Evolutionary conservation across 495 filamentous ascomycete genomes (phyloP).

Genomic region (Delitschia confertaspora): DNA sequence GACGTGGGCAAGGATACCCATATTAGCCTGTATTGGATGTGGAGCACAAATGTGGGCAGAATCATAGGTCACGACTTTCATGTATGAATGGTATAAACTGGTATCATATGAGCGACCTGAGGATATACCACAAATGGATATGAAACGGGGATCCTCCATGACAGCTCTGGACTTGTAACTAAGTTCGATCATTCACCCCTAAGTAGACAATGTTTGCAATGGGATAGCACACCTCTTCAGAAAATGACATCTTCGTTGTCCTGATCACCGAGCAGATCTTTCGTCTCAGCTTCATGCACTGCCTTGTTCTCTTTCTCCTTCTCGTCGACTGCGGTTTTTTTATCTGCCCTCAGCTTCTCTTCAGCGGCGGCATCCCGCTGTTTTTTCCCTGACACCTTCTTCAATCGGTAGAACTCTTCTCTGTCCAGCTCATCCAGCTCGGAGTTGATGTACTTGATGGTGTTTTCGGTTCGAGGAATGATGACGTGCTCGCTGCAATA

Average conservation of each 20-base stretch:
- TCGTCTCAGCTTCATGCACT: conserved; percentile 39
- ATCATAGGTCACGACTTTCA: too few species aligned
- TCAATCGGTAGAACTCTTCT: conserved; percentile 96
- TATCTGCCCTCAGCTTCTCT: conserved; percentile 42
- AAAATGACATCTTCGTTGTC: conserved; percentile 97
- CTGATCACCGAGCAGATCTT: conserved; percentile 70
- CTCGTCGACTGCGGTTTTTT: conserved; percentile 34
- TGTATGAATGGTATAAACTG: too few species aligned
- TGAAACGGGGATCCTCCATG: too few species aligned
- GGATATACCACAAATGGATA: too few species aligned
- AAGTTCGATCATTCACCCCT: too few species aligned
- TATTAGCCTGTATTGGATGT: too few species aligned
- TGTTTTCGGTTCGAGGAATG: conserved; percentile 95
- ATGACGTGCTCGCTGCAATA: conserved; percentile 76
- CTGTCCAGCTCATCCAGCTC: conserved; percentile 96
- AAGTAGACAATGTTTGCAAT: too few species aligned
- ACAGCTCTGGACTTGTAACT: too few species aligned
- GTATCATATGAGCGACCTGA: too few species aligned
- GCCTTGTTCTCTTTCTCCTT: conserved; percentile 41
- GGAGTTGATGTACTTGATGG: conserved; percentile 99
- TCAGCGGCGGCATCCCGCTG: conserved; percentile 68
- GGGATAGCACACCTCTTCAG: too few species aligned
- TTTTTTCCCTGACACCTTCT: conserved; percentile 97
- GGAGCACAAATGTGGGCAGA: too few species aligned
- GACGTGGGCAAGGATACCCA: too few species aligned